Conservation (phyloP, 176 grass and related monocot genomes). For the Dendrocalamus sinicus region DNA sequence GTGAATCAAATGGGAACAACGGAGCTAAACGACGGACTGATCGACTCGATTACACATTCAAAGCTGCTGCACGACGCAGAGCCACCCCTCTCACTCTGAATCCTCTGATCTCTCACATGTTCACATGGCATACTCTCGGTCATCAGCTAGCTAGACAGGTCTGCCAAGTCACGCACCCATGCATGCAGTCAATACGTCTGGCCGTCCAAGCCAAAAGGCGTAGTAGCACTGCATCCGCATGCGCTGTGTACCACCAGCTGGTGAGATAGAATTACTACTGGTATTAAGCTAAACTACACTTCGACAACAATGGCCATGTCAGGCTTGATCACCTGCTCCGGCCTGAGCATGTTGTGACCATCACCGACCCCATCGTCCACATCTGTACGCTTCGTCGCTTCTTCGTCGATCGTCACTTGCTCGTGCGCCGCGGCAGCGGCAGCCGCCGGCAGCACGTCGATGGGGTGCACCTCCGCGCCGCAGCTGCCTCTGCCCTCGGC, state of each 20-base stretch:
- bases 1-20: constrained; percentile 17
- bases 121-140: constrained; percentile 5
- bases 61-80: not conserved
- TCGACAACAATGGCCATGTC: constrained; percentile 40
- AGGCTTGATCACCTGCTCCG: constrained; percentile 14
- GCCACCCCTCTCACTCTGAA: not conserved
- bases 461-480: constrained; percentile 64
- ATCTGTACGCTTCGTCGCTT: not conserved
- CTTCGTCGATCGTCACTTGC: not conserved
- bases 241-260: not conserved
- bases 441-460: constrained; percentile 24
- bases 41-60: not conserved
- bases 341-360: not conserved
- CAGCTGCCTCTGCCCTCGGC: constrained; percentile 43
- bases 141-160: not conserved
- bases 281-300: not conserved
- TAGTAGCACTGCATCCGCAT: not conserved
- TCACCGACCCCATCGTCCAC: not conserved
- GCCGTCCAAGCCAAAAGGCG: not conserved
- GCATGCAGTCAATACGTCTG: constrained; percentile 26
- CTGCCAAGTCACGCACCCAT: constrained; percentile 8
- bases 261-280: not conserved
- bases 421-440: not conserved
- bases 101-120: not conserved
- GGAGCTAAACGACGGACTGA: not conserved